Conservation (phyloP, 352 stramenopile genomes). For the Pythium chondricola region DNA sequence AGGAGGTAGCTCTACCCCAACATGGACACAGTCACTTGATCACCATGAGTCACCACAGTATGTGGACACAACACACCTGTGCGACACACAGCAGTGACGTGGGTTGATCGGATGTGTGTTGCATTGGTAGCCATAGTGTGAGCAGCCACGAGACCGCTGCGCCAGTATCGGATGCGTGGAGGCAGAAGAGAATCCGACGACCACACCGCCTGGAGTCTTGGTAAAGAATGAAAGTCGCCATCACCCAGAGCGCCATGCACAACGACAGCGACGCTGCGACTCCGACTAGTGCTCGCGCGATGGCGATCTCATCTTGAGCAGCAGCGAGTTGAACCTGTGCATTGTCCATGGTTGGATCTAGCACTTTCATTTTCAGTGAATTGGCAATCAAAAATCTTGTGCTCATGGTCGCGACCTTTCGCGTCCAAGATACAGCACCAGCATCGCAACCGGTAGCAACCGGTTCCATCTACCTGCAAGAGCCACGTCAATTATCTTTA, state of each 20-base stretch:
- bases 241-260: slow-evolving; percentile 34
- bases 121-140: slow-evolving; percentile 28
- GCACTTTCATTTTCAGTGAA: background rate
- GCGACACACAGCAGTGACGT: slow-evolving; percentile 20
- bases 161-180: slow-evolving; percentile 50
- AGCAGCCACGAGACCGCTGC: slow-evolving; percentile 49
- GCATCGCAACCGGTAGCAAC: too few species aligned
- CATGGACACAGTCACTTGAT: background rate
- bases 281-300: slow-evolving; percentile 33
- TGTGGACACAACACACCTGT: slow-evolving; percentile 27
- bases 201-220: slow-evolving; percentile 63
- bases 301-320: slow-evolving; percentile 24
- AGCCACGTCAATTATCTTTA: too few species aligned
- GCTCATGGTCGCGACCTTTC: slow-evolving; percentile 6
- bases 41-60: background rate
- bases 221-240: slow-evolving; percentile 49
- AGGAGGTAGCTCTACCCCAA: slow-evolving; percentile 44
- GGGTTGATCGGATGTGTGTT: background rate
- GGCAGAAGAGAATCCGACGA: slow-evolving; percentile 51
- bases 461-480: too few species aligned
- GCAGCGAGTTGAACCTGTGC: background rate
- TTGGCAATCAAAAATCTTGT: background rate
- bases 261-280: slow-evolving; percentile 40
- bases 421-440: slow-evolving; percentile 7
- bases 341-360: background rate